phyloP scores from a whole-genome alignment of 805 yeast species.

The Metschnikowia similis region DNA sequence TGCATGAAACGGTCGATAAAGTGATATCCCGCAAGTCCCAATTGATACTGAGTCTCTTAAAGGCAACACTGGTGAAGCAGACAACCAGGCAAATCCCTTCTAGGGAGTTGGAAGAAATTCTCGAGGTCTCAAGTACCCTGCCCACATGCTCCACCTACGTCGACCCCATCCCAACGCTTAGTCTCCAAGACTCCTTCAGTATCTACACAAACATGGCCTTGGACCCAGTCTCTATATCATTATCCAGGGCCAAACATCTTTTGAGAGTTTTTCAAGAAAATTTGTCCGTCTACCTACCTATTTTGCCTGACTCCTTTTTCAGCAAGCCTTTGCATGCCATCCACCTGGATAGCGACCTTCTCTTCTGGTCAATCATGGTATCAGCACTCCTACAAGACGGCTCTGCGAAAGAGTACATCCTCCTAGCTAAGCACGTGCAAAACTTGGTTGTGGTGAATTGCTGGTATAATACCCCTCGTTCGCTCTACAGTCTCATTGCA shows the following conservation, averaged over 20 bases:
- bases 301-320: constrained; percentile 15
- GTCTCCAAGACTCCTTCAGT: constrained; percentile 12
- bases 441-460: constrained; percentile 37
- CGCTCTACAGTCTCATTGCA: constrained; percentile 35
- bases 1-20: constrained; percentile 13
- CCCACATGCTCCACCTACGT: constrained; percentile 8
- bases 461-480: constrained; percentile 44
- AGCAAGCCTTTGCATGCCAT: constrained; percentile 11
- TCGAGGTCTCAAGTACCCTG: constrained; percentile 2
- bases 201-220: constrained; percentile 12
- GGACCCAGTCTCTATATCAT: constrained; percentile 10
- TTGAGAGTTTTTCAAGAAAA: constrained; percentile 7
- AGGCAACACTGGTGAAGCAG: neutral
- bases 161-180: constrained; percentile 16
- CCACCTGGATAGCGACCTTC: constrained; percentile 28
- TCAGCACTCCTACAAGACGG: constrained; percentile 29
- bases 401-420: constrained; percentile 18
- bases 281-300: constrained; percentile 13
- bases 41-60: constrained; percentile 7
- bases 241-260: constrained; percentile 10
- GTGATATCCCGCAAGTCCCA: constrained; percentile 11
- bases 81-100: neutral
- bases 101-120: neutral
- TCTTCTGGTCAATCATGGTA: constrained; percentile 40
- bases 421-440: constrained; percentile 31